A percentile compares a stretch with the other conserved stretches of the same genome.
phyloP scores from a whole-genome alignment of 805 yeast species.

The Lipomyces japonicus region DNA sequence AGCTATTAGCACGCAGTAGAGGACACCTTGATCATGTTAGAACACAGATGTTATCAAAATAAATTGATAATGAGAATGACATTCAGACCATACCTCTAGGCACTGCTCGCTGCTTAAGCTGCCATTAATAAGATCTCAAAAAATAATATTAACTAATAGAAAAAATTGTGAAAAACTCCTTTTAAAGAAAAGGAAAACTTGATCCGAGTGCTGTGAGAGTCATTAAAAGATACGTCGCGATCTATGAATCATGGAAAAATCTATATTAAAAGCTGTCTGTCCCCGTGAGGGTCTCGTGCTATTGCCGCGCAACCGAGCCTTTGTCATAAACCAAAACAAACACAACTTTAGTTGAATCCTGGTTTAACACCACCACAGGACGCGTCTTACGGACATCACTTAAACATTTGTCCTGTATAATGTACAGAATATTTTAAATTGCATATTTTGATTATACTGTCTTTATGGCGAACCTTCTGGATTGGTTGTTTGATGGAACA shows the following conservation, averaged over 20 bases:
- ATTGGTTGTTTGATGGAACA: slow-evolving; percentile 18
- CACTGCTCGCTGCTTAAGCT: slow-evolving; percentile 16
- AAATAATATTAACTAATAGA: neutral
- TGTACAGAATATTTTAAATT: neutral
- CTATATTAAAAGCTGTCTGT: too few species aligned
- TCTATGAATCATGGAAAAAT: too few species aligned
- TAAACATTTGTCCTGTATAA: neutral
- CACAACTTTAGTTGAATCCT: neutral
- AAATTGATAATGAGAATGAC: neutral
- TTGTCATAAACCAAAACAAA: neutral
- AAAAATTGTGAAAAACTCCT: neutral
- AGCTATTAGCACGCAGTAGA: slow-evolving; percentile 3
- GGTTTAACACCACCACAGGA: neutral
- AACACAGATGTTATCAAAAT: neutral
- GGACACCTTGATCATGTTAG: neutral
- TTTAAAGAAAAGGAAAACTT: neutral
- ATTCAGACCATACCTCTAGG: slow-evolving; percentile 12
- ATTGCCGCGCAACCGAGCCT: neutral
- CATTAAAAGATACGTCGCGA: too few species aligned
- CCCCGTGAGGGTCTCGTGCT: too few species aligned
- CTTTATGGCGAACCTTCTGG: slow-evolving; percentile 3
- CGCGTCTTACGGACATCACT: neutral
- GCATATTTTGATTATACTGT: too few species aligned
- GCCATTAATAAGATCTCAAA: slow-evolving; percentile 12
- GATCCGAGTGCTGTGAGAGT: too few species aligned